phyloP scores from a whole-genome alignment of 371 early-diverging fungal genomes.

The Haplosporangium sp. region DNA sequence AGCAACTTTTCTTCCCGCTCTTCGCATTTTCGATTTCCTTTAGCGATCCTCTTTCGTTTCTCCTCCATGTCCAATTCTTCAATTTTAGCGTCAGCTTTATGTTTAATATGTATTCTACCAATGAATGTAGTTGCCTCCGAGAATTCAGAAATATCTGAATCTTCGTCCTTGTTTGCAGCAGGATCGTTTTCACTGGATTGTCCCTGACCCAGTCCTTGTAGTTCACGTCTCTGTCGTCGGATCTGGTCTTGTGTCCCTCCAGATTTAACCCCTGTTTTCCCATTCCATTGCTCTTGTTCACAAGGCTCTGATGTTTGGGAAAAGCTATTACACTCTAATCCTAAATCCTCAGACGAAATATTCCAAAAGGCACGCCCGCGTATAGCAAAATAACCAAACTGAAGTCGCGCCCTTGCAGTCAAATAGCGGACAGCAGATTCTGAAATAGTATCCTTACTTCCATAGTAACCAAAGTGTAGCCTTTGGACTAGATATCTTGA shows the following conservation, averaged over 20 bases:
- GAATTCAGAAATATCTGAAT: background rate
- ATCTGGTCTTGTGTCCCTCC: background rate
- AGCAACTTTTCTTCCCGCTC: slow-evolving; percentile 42
- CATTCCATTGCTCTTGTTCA: slow-evolving; percentile 11
- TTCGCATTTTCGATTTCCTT: slow-evolving; percentile 32
- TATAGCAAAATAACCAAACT: slow-evolving; percentile 48
- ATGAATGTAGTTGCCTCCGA: slow-evolving; percentile 3
- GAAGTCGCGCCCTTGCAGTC: slow-evolving; percentile 45
- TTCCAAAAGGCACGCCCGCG: slow-evolving; percentile 53
- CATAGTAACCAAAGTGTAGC: slow-evolving; percentile 51
- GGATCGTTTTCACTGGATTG: slow-evolving; percentile 17
- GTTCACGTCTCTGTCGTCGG: slow-evolving; percentile 3
- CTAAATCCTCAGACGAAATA: slow-evolving; percentile 26
- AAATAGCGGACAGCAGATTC: slow-evolving; percentile 45
- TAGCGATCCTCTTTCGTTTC: slow-evolving; percentile 15
- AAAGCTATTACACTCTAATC: background rate
- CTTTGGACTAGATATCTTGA: slow-evolving; percentile 43
- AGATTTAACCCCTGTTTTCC: slow-evolving; percentile 8
- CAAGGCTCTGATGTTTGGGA: background rate
- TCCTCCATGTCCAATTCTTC: slow-evolving; percentile 11
- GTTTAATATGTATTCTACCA: slow-evolving; percentile 11
- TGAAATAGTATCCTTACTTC: slow-evolving; percentile 22
- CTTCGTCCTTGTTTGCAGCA: slow-evolving; percentile 31
- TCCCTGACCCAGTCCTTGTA: slow-evolving; percentile 1
- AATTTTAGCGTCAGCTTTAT: background rate